Evolutionary conservation across 129 eudicot species (phyloP).

Genomic region (Flaveria robusta): DNA sequence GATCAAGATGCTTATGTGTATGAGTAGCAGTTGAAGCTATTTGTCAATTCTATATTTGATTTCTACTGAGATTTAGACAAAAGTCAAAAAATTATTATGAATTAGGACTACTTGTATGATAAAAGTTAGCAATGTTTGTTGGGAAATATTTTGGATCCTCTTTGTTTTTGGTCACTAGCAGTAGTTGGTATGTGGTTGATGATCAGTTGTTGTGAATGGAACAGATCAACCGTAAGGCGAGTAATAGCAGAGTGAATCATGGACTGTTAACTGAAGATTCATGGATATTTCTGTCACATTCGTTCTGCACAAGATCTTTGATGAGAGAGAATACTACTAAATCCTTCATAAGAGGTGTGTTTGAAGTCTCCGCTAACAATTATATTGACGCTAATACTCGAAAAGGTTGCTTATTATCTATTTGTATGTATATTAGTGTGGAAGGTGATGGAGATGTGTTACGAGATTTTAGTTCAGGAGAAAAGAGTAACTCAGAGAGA

Average conservation of each 20-base stretch:
- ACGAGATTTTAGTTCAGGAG: constrained; percentile 64
- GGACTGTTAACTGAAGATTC: constrained; percentile 68
- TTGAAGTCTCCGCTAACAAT: neutral
- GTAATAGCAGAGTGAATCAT: constrained; percentile 69
- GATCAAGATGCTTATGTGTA: neutral
- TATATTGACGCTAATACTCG: neutral
- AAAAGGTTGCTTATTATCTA: neutral
- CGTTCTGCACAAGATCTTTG: constrained; percentile 67
- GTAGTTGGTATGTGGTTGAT: neutral
- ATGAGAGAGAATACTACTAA: constrained; percentile 69
- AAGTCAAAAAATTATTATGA: neutral
- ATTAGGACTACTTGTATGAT: constrained; percentile 15
- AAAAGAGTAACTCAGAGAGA: constrained; percentile 97
- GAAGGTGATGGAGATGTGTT: constrained; percentile 98
- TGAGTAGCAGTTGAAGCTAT: neutral
- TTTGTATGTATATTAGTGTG: constrained; percentile 57
- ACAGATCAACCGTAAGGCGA: constrained; percentile 67
- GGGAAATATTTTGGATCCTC: neutral
- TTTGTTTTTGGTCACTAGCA: too few relatives aligned
- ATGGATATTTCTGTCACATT: constrained; percentile 74
- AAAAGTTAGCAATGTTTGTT: constrained; percentile 11
- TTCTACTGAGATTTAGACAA: neutral
- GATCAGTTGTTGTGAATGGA: constrained; percentile 19
- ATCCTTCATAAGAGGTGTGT: constrained; percentile 78
- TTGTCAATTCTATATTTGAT: neutral